Conservation (phyloP, 202 grass and related monocot genomes). For the Setaria italica region DNA sequence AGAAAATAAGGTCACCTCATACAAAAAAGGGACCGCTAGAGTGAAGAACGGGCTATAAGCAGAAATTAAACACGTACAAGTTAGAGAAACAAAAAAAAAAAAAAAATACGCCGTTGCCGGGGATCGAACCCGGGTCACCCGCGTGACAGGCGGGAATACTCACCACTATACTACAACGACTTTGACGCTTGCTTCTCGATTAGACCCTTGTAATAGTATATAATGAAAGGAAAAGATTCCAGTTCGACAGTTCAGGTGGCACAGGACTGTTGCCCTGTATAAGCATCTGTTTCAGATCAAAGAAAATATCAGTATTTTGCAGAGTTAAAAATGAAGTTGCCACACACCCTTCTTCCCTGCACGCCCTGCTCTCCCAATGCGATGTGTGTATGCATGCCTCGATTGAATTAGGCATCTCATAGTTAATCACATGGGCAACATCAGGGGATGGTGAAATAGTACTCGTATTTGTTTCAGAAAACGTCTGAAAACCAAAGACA, state of each 20-base stretch:
- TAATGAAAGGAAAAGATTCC: too few species aligned
- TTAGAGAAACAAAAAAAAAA: too few species aligned
- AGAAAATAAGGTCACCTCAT: too few species aligned
- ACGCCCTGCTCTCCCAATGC: conserved; percentile 89
- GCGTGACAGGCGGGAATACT: conserved; percentile 97
- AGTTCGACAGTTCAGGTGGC: conserved; percentile 66
- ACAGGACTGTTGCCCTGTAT: conserved; percentile 88
- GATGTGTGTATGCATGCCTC: conserved; percentile 93
- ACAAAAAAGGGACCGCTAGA: too few species aligned
- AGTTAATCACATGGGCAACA: conserved; percentile 93
- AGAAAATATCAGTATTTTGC: conserved; percentile 81
- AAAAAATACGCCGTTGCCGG: conserved; percentile 67
- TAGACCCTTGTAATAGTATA: too few species aligned
- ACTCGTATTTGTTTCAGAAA: too few species aligned
- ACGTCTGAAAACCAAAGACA: too few species aligned
- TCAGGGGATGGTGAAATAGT: conserved; percentile 26
- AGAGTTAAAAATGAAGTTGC: conserved; percentile 91
- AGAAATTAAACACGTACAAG: too few species aligned
- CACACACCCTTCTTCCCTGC: conserved; percentile 79
- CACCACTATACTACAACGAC: conserved; percentile 97
- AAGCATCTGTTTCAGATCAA: conserved; percentile 98
- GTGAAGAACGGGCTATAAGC: too few species aligned
- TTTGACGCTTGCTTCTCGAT: not conserved
- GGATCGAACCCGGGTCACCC: conserved; percentile 92
- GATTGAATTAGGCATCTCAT: conserved; percentile 77